Conservation (phyloP, 2,329 filamentous ascomycete genomes). For the Albophoma yamanashiensis region DNA sequence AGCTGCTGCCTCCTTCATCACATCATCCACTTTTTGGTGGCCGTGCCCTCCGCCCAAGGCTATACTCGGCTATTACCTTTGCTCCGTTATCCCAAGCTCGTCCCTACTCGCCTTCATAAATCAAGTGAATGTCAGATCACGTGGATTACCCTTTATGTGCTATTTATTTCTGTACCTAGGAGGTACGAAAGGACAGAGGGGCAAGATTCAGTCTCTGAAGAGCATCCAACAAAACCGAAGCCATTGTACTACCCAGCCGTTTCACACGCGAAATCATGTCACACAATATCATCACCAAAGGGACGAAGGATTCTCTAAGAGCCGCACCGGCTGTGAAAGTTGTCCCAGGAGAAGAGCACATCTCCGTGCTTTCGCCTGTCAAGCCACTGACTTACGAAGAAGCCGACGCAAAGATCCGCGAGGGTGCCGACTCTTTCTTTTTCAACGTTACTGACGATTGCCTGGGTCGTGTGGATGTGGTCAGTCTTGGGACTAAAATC, state of each 20-base stretch:
- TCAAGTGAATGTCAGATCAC: background rate
- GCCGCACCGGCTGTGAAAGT: background rate
- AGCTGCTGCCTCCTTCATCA: background rate
- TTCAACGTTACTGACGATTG: background rate
- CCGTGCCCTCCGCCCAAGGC: background rate
- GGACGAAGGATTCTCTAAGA: background rate
- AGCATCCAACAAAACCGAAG: background rate
- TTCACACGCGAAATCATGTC: background rate
- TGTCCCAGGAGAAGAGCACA: background rate
- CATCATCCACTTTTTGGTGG: background rate
- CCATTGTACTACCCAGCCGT: background rate
- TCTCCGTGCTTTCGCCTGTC: background rate
- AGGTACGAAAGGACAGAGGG: background rate
- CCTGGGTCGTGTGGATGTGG: background rate
- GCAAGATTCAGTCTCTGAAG: background rate
- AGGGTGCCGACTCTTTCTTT: background rate
- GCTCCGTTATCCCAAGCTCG: background rate
- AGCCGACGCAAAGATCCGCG: background rate
- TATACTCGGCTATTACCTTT: background rate
- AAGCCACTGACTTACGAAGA: background rate
- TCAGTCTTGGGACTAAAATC: background rate
- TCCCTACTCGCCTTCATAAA: background rate
- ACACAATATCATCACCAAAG: background rate
- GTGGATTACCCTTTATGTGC: background rate
- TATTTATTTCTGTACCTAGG: background rate